Base-by-base conservation (phyloP, 2,329 filamentous ascomycete genomes). In the Diaporthe sp. region DNA sequence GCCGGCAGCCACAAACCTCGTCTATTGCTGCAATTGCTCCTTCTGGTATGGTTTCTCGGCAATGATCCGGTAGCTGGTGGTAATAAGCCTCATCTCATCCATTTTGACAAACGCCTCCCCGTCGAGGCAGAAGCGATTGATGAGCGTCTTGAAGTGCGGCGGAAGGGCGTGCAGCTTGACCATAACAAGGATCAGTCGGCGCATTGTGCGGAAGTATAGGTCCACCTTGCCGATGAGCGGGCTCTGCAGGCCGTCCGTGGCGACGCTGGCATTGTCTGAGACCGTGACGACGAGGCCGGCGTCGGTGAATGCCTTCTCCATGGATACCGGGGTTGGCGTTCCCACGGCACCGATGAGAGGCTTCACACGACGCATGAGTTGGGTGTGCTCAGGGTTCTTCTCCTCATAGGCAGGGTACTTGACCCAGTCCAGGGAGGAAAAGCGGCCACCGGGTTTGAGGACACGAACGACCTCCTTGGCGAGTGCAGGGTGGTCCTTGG, bases 31-130 rank as follows among this genome's bases (percentile, higher is more conserved):
- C 5, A 12, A 22, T 2, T 51, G 6, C 61, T 66, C 42, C 22
- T 72, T 27, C 42, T 71, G 61, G 17, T 42, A 25, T 15, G 81
- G 85, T 78, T 88, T 89, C 79, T 85, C 83, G 0, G 87, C 87
- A 74, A 89, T 85, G 72, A 89, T 84, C 61, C 87, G 85, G 73
- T 89, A 89, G 69, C 86, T 89, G 10, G 88, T 89, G 3, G 86
- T 86, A 30, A 86, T 85, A 22, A 89, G 80, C 15, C 87, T 84
- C 87, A 87, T 86, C 25, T 82, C 84, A 76, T 89, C 88, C 87
- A 89, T 89, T 81, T 88, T 85, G 73, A 89, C 85, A 75, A 89
- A 89, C 0, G 88, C 88, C 80, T 88, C 82, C 1, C 88, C 88
- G 72, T 89, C 88, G 25, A 88, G 79, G 75, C 88, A 89, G 37